These are phyloP conservation scores for Trichomonascus vanleenenianus DNA, from an alignment of 805 yeast species.

Conservation along the genomic window DNA sequence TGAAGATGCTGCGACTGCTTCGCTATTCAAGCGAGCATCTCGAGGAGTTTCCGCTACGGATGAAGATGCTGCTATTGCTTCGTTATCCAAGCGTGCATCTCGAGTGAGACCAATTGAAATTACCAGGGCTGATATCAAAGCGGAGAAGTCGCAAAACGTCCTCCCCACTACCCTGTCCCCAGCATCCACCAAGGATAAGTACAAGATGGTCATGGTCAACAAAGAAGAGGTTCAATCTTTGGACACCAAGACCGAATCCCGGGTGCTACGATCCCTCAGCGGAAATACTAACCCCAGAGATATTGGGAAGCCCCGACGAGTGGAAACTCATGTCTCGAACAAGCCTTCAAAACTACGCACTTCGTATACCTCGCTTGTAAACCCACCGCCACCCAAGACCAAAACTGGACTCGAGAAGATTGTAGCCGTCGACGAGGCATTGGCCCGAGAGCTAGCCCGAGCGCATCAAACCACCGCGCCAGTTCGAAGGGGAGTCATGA, in stretches of 20 bases:
- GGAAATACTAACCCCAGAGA: background rate
- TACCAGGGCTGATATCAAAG: conserved; percentile 32
- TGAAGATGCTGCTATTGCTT: background rate
- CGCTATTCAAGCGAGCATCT: background rate
- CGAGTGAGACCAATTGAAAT: conserved; percentile 14
- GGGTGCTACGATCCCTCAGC: no score
- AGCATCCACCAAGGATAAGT: conserved; percentile 80
- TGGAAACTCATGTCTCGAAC: background rate
- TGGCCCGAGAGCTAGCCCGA: background rate
- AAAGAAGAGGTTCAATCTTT: conserved; percentile 2
- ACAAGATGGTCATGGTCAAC: conserved; percentile 38
- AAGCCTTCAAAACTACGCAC: no score
- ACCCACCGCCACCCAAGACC: no score
- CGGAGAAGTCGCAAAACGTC: conserved; percentile 38
- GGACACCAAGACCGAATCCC: background rate
- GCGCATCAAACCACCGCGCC: background rate
- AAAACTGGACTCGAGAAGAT: no score
- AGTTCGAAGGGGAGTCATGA: no score
- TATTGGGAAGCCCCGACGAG: background rate
- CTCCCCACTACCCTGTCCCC: conserved; percentile 90
- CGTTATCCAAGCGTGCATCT: background rate
- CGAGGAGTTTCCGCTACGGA: no score
- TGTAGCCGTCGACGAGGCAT: background rate
- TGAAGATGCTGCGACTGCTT: background rate
- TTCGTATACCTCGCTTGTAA: no score